These are phyloP conservation scores for Bidens hawaiensis DNA, from an alignment of 140 eudicot species.

Conservation along the genomic window DNA sequence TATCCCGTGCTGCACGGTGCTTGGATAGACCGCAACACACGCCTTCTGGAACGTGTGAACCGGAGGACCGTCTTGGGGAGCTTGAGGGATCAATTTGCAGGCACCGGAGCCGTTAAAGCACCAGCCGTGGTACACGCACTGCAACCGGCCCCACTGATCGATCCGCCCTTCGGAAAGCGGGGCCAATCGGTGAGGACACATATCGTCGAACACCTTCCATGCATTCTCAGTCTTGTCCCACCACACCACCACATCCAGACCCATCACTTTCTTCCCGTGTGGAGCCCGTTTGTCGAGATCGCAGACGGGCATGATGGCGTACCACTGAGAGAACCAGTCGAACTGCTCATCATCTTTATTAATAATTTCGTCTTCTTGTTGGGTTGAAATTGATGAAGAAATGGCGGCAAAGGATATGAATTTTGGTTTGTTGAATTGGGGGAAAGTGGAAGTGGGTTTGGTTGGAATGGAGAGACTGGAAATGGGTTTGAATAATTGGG, in stretches of 20 bases:
- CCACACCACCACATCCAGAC: constrained; percentile 71
- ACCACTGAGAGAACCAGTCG: not conserved
- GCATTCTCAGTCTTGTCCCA: constrained; percentile 58
- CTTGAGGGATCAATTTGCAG: constrained; percentile 77
- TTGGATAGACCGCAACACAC: constrained; percentile 69
- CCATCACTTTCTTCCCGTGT: constrained; percentile 66
- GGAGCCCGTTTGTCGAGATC: constrained; percentile 81
- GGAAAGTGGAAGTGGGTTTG: too few species aligned
- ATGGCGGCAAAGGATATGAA: not conserved
- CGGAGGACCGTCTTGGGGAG: constrained; percentile 60
- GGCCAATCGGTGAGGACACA: constrained; percentile 77
- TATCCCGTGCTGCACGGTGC: constrained; percentile 59
- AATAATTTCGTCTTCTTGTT: not conserved
- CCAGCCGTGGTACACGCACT: constrained; percentile 96
- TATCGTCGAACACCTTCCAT: constrained; percentile 85
- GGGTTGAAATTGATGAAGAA: not conserved
- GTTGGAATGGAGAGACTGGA: not conserved
- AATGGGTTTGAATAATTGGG: constrained; percentile 4
- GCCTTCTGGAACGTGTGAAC: constrained; percentile 39
- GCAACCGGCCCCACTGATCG: constrained; percentile 83
- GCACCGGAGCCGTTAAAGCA: constrained; percentile 73
- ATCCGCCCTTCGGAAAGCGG: constrained; percentile 86
- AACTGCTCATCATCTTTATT: not conserved
- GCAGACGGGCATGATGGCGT: constrained; percentile 6
- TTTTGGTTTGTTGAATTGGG: not conserved